Evolutionary conservation across 2,329 filamentous ascomycete species (phyloP).

Genomic region (Trichoderma simmonsii): DNA sequence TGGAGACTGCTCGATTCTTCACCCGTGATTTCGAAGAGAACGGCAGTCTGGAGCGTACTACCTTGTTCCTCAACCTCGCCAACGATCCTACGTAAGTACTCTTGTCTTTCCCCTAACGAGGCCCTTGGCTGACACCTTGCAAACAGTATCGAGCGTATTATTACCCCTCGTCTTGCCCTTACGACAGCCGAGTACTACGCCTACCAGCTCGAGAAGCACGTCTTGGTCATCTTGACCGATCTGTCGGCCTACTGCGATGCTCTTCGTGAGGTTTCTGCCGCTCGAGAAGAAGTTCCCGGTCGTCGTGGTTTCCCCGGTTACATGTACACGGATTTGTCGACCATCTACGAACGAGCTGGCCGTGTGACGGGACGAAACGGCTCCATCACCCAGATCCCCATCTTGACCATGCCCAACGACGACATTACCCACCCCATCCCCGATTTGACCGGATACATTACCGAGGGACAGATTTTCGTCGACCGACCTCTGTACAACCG

Average conservation of each 20-base stretch:
- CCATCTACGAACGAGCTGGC: constrained; percentile 98
- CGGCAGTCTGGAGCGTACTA: constrained; percentile 94
- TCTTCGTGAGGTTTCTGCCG: constrained; percentile 95
- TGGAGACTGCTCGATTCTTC: constrained; percentile 98
- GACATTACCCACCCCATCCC: constrained; percentile 99
- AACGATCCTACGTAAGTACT: constrained; percentile 89
- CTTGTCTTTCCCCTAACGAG: neutral
- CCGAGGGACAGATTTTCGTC: constrained; percentile 97
- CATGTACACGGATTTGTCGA: constrained; percentile 99
- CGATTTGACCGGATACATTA: constrained; percentile 98
- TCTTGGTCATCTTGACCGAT: constrained; percentile 97
- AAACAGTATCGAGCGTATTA: constrained; percentile 93
- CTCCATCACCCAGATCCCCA: constrained; percentile 98
- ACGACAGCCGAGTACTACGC: constrained; percentile 99
- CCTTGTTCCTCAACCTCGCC: constrained; percentile 97
- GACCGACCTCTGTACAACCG: constrained; percentile 93
- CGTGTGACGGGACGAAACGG: constrained; percentile 96
- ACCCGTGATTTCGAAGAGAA: constrained; percentile 99
- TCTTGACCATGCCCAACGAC: constrained; percentile 99
- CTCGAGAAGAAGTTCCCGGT: constrained; percentile 97
- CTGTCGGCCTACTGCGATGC: constrained; percentile 98
- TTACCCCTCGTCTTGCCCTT: constrained; percentile 94
- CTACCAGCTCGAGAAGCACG: constrained; percentile 99
- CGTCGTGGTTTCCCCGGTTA: constrained; percentile 99
- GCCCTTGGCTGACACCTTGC: constrained; percentile 19